Evolutionary conservation across 73 alveolate genomes (phyloP).

Genomic region (Breviolum minutum): DNA sequence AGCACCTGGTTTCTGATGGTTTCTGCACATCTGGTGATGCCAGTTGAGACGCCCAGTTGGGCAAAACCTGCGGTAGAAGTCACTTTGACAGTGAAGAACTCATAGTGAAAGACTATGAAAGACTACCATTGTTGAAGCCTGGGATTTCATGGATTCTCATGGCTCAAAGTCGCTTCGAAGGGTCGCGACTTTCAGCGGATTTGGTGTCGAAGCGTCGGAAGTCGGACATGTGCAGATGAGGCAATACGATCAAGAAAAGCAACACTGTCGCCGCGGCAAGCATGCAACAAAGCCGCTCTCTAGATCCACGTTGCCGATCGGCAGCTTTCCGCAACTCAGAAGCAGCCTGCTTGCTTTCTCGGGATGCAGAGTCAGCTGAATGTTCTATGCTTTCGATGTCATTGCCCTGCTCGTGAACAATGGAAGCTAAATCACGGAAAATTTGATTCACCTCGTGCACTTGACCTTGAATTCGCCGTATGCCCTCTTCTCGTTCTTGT

Average conservation of each 20-base stretch:
- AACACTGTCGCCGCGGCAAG: conserved; percentile 86
- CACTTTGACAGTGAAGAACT: too few relatives aligned
- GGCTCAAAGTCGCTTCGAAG: background rate
- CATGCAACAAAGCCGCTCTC: conserved; percentile 93
- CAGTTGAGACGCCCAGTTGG: too few relatives aligned
- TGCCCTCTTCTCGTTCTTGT: conserved; percentile 91
- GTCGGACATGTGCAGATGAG: conserved; percentile 90
- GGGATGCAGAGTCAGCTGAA: conserved; percentile 80
- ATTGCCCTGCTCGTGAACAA: conserved; percentile 87
- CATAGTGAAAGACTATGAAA: too few relatives aligned
- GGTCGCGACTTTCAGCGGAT: too few relatives aligned
- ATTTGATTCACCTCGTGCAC: conserved; percentile 92
- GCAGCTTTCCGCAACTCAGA: conserved; percentile 87
- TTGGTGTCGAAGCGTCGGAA: too few relatives aligned
- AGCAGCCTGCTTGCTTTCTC: conserved; percentile 89
- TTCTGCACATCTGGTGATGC: too few relatives aligned
- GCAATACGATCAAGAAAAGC: conserved; percentile 90
- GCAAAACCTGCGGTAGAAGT: too few relatives aligned
- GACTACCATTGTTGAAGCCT: too few relatives aligned
- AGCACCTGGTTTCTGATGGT: too few relatives aligned
- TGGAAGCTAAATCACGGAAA: conserved; percentile 89
- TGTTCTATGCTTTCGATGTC: conserved; percentile 88
- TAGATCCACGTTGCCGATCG: conserved; percentile 76
- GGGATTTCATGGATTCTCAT: too few relatives aligned
- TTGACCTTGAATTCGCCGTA: conserved; percentile 89